Evolutionary conservation across 352 stramenopile species (phyloP), one percentile per base, ranked within the genome.

Genomic region (Elongisporangium senticosum): DNA sequence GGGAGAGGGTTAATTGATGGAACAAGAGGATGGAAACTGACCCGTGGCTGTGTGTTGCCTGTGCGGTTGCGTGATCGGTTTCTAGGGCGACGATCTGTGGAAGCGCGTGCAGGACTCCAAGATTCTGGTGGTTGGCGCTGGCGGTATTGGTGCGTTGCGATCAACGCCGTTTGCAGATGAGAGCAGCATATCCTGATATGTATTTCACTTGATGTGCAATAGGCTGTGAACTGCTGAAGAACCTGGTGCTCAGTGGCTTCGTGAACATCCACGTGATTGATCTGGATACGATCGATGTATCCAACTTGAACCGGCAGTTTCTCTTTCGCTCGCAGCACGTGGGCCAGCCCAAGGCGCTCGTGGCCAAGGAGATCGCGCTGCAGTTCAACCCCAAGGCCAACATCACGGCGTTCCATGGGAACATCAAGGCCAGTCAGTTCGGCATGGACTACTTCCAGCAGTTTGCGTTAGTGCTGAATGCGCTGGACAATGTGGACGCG

Each of bases 291-390:
- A 99, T 99, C 69, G 97, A 99, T 76, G 96, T 99, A 59, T 99
- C 96, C 20, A 99, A 99, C 76, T 75, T 99, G 55, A 99, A 99
- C 79, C 90, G 98, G 15, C 98, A 99, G 77, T 99, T 99, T 61
- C 79, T 99, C 7, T 99, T 99, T 76, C 89, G 97, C 15, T 92
- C 77, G 52, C 80, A 98, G 23, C 97, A 99, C 72, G 97, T 99
- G 20, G 97, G 97, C 1, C 80, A 98, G 71, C 82, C 96, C 39
- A 99, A 99, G 77, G 96, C 96, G 39, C 73, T 93, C 0, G 83
- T 93, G 26, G 86, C 86, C 7, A 83, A 81, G 22, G 80, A 93
- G 55, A 89, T 93, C 62, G 86, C 83, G 23, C 74, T 74, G 26
- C 65, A 59, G 19, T 95, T 98, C 64, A 99, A 99, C 64, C 89